Percentiles rank a stretch among this genome's conserved stretches.
Evolutionary conservation across 2,329 filamentous ascomycete species (phyloP).

Genomic region (Corynespora cassiicola): DNA sequence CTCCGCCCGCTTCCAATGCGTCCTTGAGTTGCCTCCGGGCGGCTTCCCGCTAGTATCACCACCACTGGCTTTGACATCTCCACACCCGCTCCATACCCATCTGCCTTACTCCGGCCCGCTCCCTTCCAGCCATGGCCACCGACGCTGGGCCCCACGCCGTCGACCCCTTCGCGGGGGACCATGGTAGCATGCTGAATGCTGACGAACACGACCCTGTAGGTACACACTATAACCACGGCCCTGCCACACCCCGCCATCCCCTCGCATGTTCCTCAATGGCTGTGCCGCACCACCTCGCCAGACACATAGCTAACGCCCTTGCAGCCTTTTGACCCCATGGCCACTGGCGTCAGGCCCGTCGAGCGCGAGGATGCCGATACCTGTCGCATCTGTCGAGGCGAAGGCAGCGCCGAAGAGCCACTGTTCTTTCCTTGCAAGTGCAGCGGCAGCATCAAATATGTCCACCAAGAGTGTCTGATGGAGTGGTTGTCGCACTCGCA

Average conservation of each 20-base stretch:
- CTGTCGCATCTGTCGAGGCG: slow-evolving; percentile 96
- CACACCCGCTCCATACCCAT: slow-evolving; percentile 3
- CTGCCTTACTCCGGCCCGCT: slow-evolving; percentile 4
- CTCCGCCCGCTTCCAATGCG: slow-evolving; percentile 23
- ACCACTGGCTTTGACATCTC: slow-evolving; percentile 1
- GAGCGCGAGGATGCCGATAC: slow-evolving; percentile 71
- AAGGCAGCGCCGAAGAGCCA: slow-evolving; percentile 80
- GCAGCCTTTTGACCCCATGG: slow-evolving; percentile 61
- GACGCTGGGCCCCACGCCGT: slow-evolving; percentile 14
- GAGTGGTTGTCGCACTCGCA: slow-evolving; percentile 98
- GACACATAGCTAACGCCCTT: slow-evolving; percentile 67
- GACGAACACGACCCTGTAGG: slow-evolving; percentile 4
- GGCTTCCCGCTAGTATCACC: slow-evolving; percentile 24
- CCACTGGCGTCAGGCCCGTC: slow-evolving; percentile 44
- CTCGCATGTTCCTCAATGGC: slow-evolving; percentile 2
- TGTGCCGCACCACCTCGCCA: slow-evolving; percentile 30
- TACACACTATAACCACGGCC: slow-evolving; percentile 6
- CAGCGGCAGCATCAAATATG: slow-evolving; percentile 97
- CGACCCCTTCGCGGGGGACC: slow-evolving; percentile 3
- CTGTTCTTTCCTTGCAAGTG: slow-evolving; percentile 99
- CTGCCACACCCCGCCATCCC: not conserved
- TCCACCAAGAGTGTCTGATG: slow-evolving; percentile 98
- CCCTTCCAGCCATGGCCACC: slow-evolving; percentile 26
- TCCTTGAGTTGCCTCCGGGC: slow-evolving; percentile 27
- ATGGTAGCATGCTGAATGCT: too few relatives aligned